These are phyloP conservation scores for Phaeosphaeria sp. DNA, from an alignment of 2,329 filamentous ascomycete genomes.

Conservation along the genomic window DNA sequence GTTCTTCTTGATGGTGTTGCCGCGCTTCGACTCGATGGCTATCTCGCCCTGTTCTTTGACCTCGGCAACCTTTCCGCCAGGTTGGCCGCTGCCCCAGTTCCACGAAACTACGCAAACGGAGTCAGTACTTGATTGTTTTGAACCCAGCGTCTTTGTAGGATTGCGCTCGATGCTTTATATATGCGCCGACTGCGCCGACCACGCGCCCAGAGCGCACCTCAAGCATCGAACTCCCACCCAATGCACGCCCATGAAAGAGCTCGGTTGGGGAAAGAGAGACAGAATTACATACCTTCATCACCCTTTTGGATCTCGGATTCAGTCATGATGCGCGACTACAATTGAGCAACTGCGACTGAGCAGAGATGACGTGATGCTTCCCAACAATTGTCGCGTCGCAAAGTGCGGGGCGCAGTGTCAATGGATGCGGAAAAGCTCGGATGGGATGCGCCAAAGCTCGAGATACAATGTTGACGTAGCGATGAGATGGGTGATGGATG, in stretches of 20 bases:
- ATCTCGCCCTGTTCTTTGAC: conserved; percentile 66
- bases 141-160: conserved; percentile 17
- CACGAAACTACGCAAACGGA: conserved; percentile 61
- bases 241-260: background rate
- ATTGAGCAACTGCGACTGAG: conserved; percentile 17
- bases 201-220: conserved; percentile 7
- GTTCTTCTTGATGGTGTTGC: conserved; percentile 70
- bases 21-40: conserved; percentile 65
- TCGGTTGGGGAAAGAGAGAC: background rate
- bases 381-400: conserved; percentile 26
- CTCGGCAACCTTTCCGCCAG: conserved; percentile 63
- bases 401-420: conserved; percentile 20
- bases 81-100: conserved; percentile 64
- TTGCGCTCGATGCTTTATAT: conserved; percentile 19
- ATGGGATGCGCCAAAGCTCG: background rate
- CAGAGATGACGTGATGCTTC: conserved; percentile 40
- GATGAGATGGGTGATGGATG: conserved; percentile 24
- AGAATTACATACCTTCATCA: conserved; percentile 41
- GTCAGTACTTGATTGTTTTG: conserved; percentile 7
- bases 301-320: conserved; percentile 45
- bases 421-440: conserved; percentile 27
- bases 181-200: conserved; percentile 10
- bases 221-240: background rate
- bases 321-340: conserved; percentile 36
- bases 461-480: conserved; percentile 31